These are phyloP conservation scores for Steccherinum ochraceum DNA, from an alignment of 768 basidiomycete genomes.

Conservation along the genomic window DNA sequence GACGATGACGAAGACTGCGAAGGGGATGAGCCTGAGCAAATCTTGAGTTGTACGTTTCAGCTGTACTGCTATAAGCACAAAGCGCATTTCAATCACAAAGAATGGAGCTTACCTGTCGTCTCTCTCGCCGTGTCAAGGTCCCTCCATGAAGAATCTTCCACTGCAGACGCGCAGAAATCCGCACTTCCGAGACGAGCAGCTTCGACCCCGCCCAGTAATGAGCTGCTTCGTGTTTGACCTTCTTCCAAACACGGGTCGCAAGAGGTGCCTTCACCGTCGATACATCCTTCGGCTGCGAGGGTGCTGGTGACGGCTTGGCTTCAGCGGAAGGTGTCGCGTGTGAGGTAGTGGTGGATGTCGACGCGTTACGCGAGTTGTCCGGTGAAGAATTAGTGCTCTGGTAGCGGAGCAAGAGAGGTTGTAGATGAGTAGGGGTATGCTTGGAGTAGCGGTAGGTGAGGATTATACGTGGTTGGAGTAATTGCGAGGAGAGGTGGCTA, in stretches of 20 bases:
- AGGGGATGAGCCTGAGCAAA: constrained; percentile 87
- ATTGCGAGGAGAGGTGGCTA: constrained; percentile 16
- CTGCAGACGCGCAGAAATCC: constrained; percentile 81
- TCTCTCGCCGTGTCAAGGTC: constrained; percentile 84
- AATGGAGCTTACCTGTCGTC: constrained; percentile 69
- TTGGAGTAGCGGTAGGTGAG: constrained; percentile 4
- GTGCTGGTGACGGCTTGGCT: constrained; percentile 42
- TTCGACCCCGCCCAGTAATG: constrained; percentile 98
- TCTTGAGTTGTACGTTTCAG: constrained; percentile 92
- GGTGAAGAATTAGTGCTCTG: constrained; percentile 29
- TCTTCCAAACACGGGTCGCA: constrained; percentile 73
- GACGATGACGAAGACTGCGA: constrained; percentile 89
- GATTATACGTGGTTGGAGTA: constrained; percentile 12
- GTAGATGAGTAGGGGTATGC: constrained; percentile 10
- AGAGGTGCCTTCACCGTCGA: constrained; percentile 40
- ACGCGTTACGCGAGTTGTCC: constrained; percentile 1
- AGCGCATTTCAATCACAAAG: not conserved
- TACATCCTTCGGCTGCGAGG: constrained; percentile 18
- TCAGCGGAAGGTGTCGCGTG: constrained; percentile 29
- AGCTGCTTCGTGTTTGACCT: constrained; percentile 89
- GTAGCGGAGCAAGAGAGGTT: constrained; percentile 21
- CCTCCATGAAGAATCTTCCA: constrained; percentile 93
- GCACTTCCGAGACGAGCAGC: constrained; percentile 88
- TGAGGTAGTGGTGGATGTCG: constrained; percentile 9
- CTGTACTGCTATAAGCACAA: constrained; percentile 33